These are phyloP conservation scores for Syncephalis plumigaleata DNA, from an alignment of 371 early-diverging fungal genomes.

Conservation along the genomic window DNA sequence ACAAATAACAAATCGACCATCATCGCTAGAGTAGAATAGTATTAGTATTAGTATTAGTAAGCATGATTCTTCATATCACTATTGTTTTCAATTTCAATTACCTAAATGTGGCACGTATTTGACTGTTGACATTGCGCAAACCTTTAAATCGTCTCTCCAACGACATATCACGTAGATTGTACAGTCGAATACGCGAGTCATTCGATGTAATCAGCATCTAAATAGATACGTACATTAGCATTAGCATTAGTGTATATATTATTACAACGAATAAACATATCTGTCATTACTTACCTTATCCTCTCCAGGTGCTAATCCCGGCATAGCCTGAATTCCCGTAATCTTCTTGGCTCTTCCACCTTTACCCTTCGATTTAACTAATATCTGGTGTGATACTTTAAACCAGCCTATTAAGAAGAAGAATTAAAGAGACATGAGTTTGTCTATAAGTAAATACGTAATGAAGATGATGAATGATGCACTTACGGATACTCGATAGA, in stretches of 20 bases:
- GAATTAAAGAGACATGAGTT: too few species aligned
- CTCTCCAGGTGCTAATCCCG: slow-evolving; percentile 22
- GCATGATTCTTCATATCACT: too few species aligned
- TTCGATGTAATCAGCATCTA: slow-evolving; percentile 45
- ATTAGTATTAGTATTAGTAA: neutral
- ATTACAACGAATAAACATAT: slow-evolving; percentile 2
- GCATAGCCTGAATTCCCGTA: slow-evolving; percentile 47
- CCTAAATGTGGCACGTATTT: slow-evolving; percentile 56
- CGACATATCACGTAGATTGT: slow-evolving; percentile 51
- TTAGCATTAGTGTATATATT: neutral
- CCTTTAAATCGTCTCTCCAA: slow-evolving; percentile 63
- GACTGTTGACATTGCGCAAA: slow-evolving; percentile 36
- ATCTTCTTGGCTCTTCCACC: slow-evolving; percentile 46
- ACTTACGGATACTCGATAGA: slow-evolving; percentile 34
- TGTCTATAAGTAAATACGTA: too few species aligned
- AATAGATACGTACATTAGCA: slow-evolving; percentile 10
- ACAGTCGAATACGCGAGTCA: slow-evolving; percentile 64
- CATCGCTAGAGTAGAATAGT: slow-evolving; percentile 20
- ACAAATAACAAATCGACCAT: slow-evolving; percentile 56
- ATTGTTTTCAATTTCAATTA: too few species aligned
- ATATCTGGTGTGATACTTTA: slow-evolving; percentile 68
- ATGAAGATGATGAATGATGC: too few species aligned
- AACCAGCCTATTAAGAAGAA: slow-evolving; percentile 21
- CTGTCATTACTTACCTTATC: slow-evolving; percentile 10
- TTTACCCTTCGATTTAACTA: slow-evolving; percentile 29